Conservation (phyloP, 2,329 filamentous ascomycete species). For the Stachybotrys echinatus region DNA sequence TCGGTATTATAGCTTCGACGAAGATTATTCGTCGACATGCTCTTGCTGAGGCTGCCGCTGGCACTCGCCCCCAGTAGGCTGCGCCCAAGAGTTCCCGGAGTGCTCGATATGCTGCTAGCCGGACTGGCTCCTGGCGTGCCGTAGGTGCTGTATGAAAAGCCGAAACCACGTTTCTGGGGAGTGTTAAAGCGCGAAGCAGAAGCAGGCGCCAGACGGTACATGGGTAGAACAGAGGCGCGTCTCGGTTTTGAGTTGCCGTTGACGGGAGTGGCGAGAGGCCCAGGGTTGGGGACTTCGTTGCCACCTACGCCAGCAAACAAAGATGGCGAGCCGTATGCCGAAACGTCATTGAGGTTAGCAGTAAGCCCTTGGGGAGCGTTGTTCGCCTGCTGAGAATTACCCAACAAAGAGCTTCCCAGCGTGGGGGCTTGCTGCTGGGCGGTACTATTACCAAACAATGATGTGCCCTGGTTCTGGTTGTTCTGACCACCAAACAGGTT, state of each 20-base stretch:
- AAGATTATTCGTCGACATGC: slow-evolving; percentile 81
- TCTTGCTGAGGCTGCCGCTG: slow-evolving; percentile 73
- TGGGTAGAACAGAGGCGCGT: slow-evolving; percentile 73
- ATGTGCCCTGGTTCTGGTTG: slow-evolving; percentile 37
- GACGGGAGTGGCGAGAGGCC: slow-evolving; percentile 86
- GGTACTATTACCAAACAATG: slow-evolving; percentile 40
- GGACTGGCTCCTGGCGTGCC: slow-evolving; percentile 71
- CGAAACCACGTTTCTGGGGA: slow-evolving; percentile 81
- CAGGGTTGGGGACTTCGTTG: slow-evolving; percentile 65
- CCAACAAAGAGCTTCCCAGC: slow-evolving; percentile 53
- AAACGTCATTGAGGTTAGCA: slow-evolving; percentile 75
- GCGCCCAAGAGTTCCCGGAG: slow-evolving; percentile 61
- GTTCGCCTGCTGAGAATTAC: slow-evolving; percentile 41
- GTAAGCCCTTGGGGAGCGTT: slow-evolving; percentile 62
- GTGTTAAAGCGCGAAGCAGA: slow-evolving; percentile 76
- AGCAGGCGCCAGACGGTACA: slow-evolving; percentile 81
- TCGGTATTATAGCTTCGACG: slow-evolving; percentile 76
- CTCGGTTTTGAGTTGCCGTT: slow-evolving; percentile 69
- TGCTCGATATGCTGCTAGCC: slow-evolving; percentile 58
- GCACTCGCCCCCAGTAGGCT: slow-evolving; percentile 63
- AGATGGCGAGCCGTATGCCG: slow-evolving; percentile 83
- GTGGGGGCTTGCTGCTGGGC: slow-evolving; percentile 43
- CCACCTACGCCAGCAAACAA: slow-evolving; percentile 71
- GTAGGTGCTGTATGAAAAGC: slow-evolving; percentile 90
- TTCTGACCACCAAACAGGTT: slow-evolving; percentile 50